A percentile compares a stretch with the other conserved stretches of the same genome.
phyloP scores from a whole-genome alignment of 139 green algal genomes.

The Trebouxia sp. region DNA sequence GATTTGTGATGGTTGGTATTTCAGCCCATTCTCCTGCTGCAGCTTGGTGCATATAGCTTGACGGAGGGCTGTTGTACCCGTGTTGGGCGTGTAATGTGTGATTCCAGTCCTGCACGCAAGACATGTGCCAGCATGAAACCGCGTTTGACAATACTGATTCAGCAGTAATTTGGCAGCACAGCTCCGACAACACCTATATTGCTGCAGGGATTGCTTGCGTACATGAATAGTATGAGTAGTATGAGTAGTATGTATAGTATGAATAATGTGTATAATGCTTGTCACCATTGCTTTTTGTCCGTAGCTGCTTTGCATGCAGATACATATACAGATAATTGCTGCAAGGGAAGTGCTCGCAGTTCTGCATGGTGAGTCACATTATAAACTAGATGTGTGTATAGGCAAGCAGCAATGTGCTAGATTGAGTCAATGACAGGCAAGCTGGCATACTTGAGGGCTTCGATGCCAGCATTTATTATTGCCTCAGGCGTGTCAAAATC shows the following conservation, averaged over 20 bases:
- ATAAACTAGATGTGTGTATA: too few species aligned
- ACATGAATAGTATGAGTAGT: too few species aligned
- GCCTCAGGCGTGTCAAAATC: slow-evolving; percentile 93
- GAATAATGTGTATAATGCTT: too few species aligned
- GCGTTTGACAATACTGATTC: not conserved
- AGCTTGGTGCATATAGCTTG: slow-evolving; percentile 90
- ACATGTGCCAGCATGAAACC: too few species aligned
- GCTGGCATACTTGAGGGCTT: slow-evolving; percentile 63
- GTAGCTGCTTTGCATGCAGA: too few species aligned
- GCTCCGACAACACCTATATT: not conserved
- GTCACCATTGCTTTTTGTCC: too few species aligned
- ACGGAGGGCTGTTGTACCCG: slow-evolving; percentile 78
- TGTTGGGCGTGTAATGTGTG: slow-evolving; percentile 95
- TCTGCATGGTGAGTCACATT: too few species aligned
- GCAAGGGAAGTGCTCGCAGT: too few species aligned
- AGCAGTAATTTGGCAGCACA: not conserved
- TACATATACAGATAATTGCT: too few species aligned
- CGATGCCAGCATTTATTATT: slow-evolving; percentile 79
- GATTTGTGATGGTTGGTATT: slow-evolving; percentile 82
- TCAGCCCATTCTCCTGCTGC: slow-evolving; percentile 83
- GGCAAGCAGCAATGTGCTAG: too few species aligned
- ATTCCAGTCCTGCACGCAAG: slow-evolving; percentile 52
- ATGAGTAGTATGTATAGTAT: too few species aligned
- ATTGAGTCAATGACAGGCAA: not conserved
- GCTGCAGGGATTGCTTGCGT: too few species aligned